phyloP scores from a whole-genome alignment of 805 yeast genomes.

The Cyberlindnera mississippiensis region DNA sequence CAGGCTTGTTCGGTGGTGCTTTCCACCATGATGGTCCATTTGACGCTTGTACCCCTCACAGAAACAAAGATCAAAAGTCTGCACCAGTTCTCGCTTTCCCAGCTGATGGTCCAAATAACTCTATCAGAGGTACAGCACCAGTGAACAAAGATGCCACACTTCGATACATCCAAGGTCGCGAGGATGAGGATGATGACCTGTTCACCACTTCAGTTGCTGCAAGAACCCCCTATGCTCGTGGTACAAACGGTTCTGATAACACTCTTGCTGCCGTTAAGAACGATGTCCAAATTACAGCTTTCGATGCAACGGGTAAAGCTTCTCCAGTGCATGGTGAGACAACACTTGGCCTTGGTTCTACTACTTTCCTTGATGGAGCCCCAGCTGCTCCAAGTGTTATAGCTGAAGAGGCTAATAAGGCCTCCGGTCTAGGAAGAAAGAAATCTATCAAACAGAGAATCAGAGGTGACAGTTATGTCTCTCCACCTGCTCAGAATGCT shows the following conservation, averaged over 20 bases:
- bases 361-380: conserved; percentile 93
- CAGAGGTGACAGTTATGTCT: conserved; percentile 19
- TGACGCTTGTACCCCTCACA: conserved; percentile 96
- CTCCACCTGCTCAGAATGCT: conserved; percentile 8
- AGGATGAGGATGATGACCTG: conserved; percentile 42
- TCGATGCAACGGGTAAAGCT: conserved; percentile 68
- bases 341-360: conserved; percentile 84
- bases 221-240: conserved; percentile 12
- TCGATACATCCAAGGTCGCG: conserved; percentile 73
- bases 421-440: conserved; percentile 63
- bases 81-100: conserved; percentile 98
- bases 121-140: conserved; percentile 67
- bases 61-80: conserved; percentile 69
- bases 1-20: conserved; percentile 89
- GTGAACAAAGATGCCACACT: conserved; percentile 57
- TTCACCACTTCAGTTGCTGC: conserved; percentile 21
- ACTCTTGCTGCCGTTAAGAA: conserved; percentile 44
- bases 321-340: conserved; percentile 80
- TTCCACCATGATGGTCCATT: conserved; percentile 99
- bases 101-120: conserved; percentile 88
- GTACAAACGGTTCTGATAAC: conserved; percentile 14
- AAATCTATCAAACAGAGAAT: conserved; percentile 76
- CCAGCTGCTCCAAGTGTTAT: conserved; percentile 67
- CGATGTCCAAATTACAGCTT: conserved; percentile 48
- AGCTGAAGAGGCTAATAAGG: conserved; percentile 32